A percentile compares a stretch with the other conserved stretches of the same genome.
These are phyloP conservation scores for Halophytophthora polymorphica DNA, from an alignment of 352 stramenopile genomes.

Conservation along the genomic window DNA sequence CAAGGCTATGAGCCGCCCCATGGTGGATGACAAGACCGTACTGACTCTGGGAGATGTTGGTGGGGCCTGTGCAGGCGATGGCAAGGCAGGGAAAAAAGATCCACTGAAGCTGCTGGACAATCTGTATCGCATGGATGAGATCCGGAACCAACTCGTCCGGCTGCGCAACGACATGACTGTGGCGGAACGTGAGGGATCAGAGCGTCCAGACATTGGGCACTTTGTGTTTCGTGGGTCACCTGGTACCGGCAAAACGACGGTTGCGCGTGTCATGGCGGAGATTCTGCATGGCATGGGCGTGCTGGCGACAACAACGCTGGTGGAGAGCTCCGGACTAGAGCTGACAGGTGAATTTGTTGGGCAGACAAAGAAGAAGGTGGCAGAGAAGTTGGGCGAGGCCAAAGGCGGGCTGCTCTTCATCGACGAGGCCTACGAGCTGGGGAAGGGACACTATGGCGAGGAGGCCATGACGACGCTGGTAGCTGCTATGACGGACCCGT, in stretches of 20 bases:
- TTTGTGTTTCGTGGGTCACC: slow-evolving; percentile 88
- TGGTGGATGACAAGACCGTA: slow-evolving; percentile 35
- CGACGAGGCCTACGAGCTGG: slow-evolving; percentile 90
- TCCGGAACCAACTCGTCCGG: slow-evolving; percentile 50
- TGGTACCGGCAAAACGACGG: slow-evolving; percentile 88
- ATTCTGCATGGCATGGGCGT: slow-evolving; percentile 93
- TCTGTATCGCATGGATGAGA: slow-evolving; percentile 61
- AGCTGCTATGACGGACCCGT: slow-evolving; percentile 84
- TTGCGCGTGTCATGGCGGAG: slow-evolving; percentile 90
- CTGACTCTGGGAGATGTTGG: slow-evolving; percentile 57
- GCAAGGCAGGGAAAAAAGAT: slow-evolving; percentile 22
- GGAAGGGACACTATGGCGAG: slow-evolving; percentile 74
- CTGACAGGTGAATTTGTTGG: slow-evolving; percentile 87
- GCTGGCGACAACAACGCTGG: slow-evolving; percentile 89
- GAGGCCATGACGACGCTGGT: slow-evolving; percentile 91
- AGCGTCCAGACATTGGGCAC: slow-evolving; percentile 60
- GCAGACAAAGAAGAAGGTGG: slow-evolving; percentile 89
- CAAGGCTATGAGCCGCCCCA: slow-evolving; percentile 47
- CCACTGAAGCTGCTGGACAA: slow-evolving; percentile 41
- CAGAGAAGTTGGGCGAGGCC: slow-evolving; percentile 84
- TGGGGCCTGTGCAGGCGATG: slow-evolving; percentile 18
- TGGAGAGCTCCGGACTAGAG: slow-evolving; percentile 84
- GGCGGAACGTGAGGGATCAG: slow-evolving; percentile 60
- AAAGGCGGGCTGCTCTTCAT: slow-evolving; percentile 92
- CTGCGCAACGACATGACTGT: slow-evolving; percentile 62